phyloP scores from a whole-genome alignment of 176 grass and related monocot species.

The Carex littledalei region DNA sequence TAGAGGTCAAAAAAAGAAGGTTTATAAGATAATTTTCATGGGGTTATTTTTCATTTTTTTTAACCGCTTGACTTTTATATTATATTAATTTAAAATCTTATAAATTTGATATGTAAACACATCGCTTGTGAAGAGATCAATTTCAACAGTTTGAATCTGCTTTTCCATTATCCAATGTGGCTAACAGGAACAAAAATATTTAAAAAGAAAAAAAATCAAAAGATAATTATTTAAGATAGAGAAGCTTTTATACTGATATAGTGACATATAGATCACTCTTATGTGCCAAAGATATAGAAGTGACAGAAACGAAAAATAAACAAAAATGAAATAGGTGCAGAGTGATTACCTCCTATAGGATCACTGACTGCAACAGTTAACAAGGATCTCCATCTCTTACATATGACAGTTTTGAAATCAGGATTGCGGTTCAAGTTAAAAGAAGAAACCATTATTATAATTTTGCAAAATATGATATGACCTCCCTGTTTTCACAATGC shows the following conservation, averaged over 20 bases:
- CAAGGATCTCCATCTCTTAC: constrained; percentile 5
- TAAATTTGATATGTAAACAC: no score
- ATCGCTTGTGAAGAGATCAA: no score
- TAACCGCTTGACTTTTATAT: no score
- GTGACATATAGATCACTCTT: no score
- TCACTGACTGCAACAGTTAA: background rate
- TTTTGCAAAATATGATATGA: background rate
- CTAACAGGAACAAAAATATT: background rate
- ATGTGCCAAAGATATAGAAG: background rate
- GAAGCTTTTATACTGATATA: background rate
- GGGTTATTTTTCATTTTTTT: no score
- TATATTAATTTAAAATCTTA: no score
- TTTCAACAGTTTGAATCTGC: background rate
- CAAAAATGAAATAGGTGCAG: background rate
- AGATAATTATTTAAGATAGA: background rate
- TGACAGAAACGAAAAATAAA: background rate
- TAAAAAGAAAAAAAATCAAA: background rate
- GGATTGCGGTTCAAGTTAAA: background rate
- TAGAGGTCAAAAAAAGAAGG: no score
- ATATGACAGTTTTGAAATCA: background rate
- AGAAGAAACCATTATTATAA: background rate
- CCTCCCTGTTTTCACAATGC: background rate
- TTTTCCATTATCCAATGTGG: constrained; percentile 29
- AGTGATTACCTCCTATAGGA: constrained; percentile 2
- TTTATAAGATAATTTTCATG: no score